These are phyloP conservation scores for Monosporascus sp. DNA, from an alignment of 2,329 filamentous ascomycete species.

Conservation along the genomic window DNA sequence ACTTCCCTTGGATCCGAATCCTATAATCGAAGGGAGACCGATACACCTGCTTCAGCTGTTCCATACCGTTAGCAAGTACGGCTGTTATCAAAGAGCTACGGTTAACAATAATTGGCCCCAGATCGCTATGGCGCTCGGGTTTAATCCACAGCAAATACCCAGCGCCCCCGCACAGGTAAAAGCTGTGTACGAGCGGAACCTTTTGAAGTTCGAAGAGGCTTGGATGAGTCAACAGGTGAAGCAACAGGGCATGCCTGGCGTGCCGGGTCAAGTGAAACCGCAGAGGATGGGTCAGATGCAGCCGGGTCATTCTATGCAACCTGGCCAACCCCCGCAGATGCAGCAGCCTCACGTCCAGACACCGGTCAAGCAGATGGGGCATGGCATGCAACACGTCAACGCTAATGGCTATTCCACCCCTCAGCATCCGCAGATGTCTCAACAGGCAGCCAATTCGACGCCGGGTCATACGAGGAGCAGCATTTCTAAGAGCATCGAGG, in stretches of 20 bases:
- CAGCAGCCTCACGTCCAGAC: constrained; percentile 36
- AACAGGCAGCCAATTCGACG: constrained; percentile 38
- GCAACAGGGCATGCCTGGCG: constrained; percentile 37
- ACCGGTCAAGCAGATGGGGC: constrained; percentile 41
- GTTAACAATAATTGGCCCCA: constrained; percentile 68
- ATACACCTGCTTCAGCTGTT: constrained; percentile 77
- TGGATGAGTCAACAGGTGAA: constrained; percentile 51
- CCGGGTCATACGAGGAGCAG: constrained; percentile 45
- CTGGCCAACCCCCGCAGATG: constrained; percentile 36
- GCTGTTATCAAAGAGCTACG: constrained; percentile 71
- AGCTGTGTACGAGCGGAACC: constrained; percentile 68
- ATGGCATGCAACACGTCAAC: constrained; percentile 41
- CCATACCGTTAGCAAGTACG: constrained; percentile 67
- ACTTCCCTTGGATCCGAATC: constrained; percentile 69
- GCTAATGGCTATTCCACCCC: constrained; percentile 47
- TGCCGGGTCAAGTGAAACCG: constrained; percentile 32
- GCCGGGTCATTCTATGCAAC: constrained; percentile 36
- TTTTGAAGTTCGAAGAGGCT: constrained; percentile 71
- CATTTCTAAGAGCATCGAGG: constrained; percentile 47
- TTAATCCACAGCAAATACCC: constrained; percentile 59
- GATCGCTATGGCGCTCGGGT: constrained; percentile 61
- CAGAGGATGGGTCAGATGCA: constrained; percentile 41
- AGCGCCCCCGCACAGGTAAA: constrained; percentile 66
- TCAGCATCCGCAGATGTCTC: constrained; percentile 37
- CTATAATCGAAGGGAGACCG: constrained; percentile 66